A percentile compares a stretch with the other conserved stretches of the same genome.
phyloP scores from a whole-genome alignment of 2,329 filamentous ascomycete species.

The Oidium heveae region DNA sequence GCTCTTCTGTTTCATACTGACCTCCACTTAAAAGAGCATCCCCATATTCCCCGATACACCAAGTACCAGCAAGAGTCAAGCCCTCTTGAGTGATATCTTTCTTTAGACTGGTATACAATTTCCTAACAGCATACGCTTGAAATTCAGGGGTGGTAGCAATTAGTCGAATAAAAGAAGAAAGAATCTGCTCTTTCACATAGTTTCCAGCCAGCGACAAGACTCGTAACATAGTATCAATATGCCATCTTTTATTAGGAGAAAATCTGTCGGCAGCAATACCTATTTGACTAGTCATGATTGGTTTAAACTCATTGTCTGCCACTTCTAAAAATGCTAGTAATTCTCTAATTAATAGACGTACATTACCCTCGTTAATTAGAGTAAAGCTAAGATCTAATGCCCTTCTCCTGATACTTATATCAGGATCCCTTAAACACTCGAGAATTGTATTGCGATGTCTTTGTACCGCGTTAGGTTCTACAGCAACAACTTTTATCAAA shows the following conservation, averaged over 20 bases:
- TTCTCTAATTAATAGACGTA: conserved; percentile 79
- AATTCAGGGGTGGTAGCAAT: conserved; percentile 86
- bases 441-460: conserved; percentile 92
- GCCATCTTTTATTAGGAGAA: conserved; percentile 93
- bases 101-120: conserved; percentile 71
- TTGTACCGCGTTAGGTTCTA: conserved; percentile 93
- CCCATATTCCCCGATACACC: conserved; percentile 95
- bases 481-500: conserved; percentile 88
- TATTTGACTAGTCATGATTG: conserved; percentile 94
- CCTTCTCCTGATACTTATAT: conserved; percentile 88
- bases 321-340: conserved; percentile 87
- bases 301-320: conserved; percentile 95
- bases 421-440: conserved; percentile 84
- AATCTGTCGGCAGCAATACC: conserved; percentile 90
- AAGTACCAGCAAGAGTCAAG: conserved; percentile 73
- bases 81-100: conserved; percentile 97
- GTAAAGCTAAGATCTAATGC: conserved; percentile 97
- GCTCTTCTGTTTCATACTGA: conserved; percentile 81
- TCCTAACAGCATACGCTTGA: conserved; percentile 90
- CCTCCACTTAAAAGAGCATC: conserved; percentile 73
- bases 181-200: conserved; percentile 91
- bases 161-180: conserved; percentile 87
- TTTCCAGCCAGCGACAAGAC: conserved; percentile 85
- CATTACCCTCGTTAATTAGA: conserved; percentile 88
- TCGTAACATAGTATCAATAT: conserved; percentile 90